Evolutionary conservation across 1,284 basidiomycete species (phyloP), one percentile per base, ranked within the genome.

Genomic region (Inonotus hispidus): DNA sequence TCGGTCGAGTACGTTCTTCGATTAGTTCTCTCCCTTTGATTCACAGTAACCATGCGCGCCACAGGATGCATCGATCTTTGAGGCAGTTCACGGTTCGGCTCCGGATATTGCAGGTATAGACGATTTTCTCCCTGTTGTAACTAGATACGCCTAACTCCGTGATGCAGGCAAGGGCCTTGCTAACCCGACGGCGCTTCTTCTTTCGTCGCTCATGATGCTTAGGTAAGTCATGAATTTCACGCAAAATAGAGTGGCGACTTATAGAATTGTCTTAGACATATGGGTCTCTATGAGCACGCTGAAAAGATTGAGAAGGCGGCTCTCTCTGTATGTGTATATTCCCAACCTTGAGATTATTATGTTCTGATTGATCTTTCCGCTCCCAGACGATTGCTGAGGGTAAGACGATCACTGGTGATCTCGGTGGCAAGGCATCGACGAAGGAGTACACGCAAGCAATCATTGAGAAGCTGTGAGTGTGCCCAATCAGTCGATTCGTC

Each of bases 81-180:
- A 99, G 80, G 96, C 97, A 64, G 97, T 99, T 32, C 97, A 99
- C 79, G 97, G 97, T 65, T 96, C 94, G 46, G 94, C 95, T 16
- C 90, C 90, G 16, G 90, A 92, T 70, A 92, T 93, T 71, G 90
- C 88, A 69, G 90, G 88, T 80, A 70, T 63, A 79, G 71, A 29
- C 27, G 23, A 39, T 56, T 35, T 58, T n/a, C 29, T 21, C n/a
- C 46, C 23, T 23, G 38, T 47, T 39, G 41, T 39, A 8, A 49
- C 19, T 37, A 60, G 65, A 47, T 27, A 41, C 21, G 62, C 47
- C 11, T 35, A 52, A 27, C 50, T 45, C 60, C 66, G 32, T 75
- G 76, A 79, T 78, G 13, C 74, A 82, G 95, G 93, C 70, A 94
- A 94, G 75, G 95, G 95, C 70, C 82, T 96, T 70, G 97, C 97